phyloP scores from a whole-genome alignment of 352 stramenopile genomes.

The Phytophthora europaea region DNA sequence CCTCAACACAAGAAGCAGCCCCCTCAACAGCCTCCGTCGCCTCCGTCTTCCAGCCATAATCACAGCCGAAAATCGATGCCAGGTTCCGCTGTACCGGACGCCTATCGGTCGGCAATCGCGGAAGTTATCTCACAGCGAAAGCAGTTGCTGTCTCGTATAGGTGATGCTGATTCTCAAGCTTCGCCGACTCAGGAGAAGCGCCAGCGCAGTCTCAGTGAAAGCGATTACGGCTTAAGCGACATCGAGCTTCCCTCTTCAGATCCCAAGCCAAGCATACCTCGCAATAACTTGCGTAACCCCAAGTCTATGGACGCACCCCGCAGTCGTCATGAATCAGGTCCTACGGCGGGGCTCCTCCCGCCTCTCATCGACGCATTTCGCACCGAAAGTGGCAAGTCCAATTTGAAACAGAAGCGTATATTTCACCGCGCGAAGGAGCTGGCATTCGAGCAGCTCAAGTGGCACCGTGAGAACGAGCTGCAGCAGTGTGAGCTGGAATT shows the following conservation, averaged over 20 bases:
- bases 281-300: neutral
- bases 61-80: neutral
- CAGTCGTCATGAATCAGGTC: neutral
- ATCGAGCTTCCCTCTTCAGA: slow-evolving; percentile 2
- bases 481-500: slow-evolving; percentile 31
- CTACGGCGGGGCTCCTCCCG: slow-evolving; percentile 16
- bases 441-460: slow-evolving; percentile 38
- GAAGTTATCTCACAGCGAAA: slow-evolving; percentile 32
- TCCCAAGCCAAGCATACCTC: neutral
- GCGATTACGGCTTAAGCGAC: slow-evolving; percentile 19
- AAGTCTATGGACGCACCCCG: neutral
- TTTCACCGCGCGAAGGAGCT: slow-evolving; percentile 34
- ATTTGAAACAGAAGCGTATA: slow-evolving; percentile 30
- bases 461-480: slow-evolving; percentile 31
- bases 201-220: slow-evolving; percentile 17
- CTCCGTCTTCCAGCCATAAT: neutral
- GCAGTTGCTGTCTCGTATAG: slow-evolving; percentile 23
- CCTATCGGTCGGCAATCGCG: slow-evolving; percentile 32
- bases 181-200: neutral
- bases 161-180: neutral
- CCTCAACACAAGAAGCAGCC: neutral
- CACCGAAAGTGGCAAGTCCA: neutral
- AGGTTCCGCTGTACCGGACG: slow-evolving; percentile 3
- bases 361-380: slow-evolving; percentile 8
- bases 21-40: neutral